These are phyloP conservation scores for Juglanconis oblonga DNA, from an alignment of 2,329 filamentous ascomycete genomes.

Conservation along the genomic window DNA sequence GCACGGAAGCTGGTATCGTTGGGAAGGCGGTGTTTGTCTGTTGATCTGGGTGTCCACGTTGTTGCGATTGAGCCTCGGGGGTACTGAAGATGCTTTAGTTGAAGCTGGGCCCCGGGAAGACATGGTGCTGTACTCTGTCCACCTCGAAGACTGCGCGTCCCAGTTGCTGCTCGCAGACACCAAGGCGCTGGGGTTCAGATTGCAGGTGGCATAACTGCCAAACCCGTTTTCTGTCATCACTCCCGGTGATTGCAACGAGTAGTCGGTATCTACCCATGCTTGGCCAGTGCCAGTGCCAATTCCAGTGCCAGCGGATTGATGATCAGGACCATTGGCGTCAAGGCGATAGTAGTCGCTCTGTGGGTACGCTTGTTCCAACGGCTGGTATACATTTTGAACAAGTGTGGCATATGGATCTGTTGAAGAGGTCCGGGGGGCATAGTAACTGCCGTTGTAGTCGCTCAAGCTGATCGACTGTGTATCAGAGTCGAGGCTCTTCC, in stretches of 20 bases:
- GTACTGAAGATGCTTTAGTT: not conserved
- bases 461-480: slow-evolving; percentile 5
- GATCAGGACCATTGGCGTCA: not conserved
- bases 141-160: not conserved
- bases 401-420: not conserved
- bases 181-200: too few species aligned
- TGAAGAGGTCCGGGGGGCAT: not conserved
- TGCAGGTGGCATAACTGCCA: too few species aligned
- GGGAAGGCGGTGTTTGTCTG: not conserved
- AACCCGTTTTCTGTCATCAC: too few species aligned
- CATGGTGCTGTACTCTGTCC: not conserved
- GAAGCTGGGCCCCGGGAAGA: not conserved
- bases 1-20: slow-evolving; percentile 36
- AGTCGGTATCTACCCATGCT: too few species aligned
- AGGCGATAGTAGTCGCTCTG: not conserved
- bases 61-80: not conserved
- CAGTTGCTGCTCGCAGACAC: not conserved
- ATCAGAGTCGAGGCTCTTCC: not conserved
- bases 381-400: not conserved
- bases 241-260: too few species aligned
- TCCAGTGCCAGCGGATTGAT: not conserved
- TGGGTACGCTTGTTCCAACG: not conserved
- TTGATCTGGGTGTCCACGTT: slow-evolving; percentile 4
- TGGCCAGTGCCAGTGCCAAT: too few species aligned
- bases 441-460: not conserved